Evolutionary conservation across 2,329 filamentous ascomycete species (phyloP), one percentile per base, ranked within the genome.

Genomic region (Fusarium citri): DNA sequence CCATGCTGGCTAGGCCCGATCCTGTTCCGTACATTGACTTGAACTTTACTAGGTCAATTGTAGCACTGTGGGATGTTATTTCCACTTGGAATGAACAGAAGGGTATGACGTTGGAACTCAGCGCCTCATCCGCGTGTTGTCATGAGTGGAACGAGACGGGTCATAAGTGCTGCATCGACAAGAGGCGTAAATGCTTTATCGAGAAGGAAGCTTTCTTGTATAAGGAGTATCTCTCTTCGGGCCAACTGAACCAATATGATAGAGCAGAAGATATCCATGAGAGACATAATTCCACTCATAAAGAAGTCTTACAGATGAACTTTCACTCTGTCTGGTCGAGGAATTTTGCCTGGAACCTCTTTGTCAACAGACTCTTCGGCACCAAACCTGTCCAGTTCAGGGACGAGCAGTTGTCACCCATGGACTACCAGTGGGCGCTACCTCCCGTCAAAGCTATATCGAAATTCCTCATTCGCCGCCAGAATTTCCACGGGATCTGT

Each of bases 391-490:
- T 59, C 10, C 3, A 11, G 6, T 58, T 69, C 18, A 41, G 14
- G 11, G 8, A 45, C 14, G 34, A 12, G 15, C 8, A 2, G 43
- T 2, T 18, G 31, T 6, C 4, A 37, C 31, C 16, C 31, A 18
- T 37, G 5, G 16, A 3, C 9, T 16, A 37, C 16, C 9, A 37
- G 31, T 37, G 18, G 6, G 15, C 25, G 5, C 16, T 70, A 3
- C 58, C 67, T 6, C 2, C 1, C 1, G 43, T 70, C 5, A 25
- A 40, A 5, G 45, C 37, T 5, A 20, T 71, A 8, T 42, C 40
- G 8, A 48, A 42, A 3, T 55, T 70, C 4, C 48, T 71, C 2
- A 46, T 71, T 20, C 63, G 67, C 6, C 22, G 22, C n/a, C 55
- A 48, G 9, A 43, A 71, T 2, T 65, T 68, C 22, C 55, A 55